Conservation (phyloP, 2,329 filamentous ascomycete genomes). For the Dactylellina sp. region DNA sequence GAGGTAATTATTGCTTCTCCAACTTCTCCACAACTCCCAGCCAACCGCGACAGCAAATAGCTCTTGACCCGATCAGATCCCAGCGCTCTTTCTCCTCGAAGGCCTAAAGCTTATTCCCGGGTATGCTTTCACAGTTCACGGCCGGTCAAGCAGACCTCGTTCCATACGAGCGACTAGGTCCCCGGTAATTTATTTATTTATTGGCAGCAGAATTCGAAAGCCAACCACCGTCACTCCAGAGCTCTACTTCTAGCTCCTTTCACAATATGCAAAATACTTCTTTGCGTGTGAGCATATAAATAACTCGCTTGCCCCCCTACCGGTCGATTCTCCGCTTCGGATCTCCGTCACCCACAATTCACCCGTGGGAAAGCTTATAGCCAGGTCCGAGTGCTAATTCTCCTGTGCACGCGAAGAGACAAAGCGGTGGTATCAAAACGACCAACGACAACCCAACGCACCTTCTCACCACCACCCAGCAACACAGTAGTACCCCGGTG, state of each 20-base stretch:
- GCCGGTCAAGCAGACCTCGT: slow-evolving; percentile 21
- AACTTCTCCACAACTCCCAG: slow-evolving; percentile 19
- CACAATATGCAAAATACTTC: slow-evolving; percentile 30
- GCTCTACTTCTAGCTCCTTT: slow-evolving; percentile 23
- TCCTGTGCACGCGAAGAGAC: neutral
- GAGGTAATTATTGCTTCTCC: slow-evolving; percentile 10
- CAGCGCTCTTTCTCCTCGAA: neutral
- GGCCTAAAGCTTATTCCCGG: slow-evolving; percentile 14
- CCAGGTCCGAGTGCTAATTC: slow-evolving; percentile 3
- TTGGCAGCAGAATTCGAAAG: slow-evolving; percentile 24
- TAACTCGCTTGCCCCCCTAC: slow-evolving; percentile 52
- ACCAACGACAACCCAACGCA: slow-evolving; percentile 20
- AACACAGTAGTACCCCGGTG: slow-evolving; percentile 14
- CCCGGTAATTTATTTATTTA: slow-evolving; percentile 41
- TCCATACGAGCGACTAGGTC: slow-evolving; percentile 8
- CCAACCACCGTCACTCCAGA: slow-evolving; percentile 36
- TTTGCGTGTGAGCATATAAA: slow-evolving; percentile 40
- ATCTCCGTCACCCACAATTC: slow-evolving; percentile 13
- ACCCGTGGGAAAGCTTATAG: slow-evolving; percentile 1
- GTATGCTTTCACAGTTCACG: slow-evolving; percentile 4
- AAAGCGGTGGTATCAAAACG: slow-evolving; percentile 11
- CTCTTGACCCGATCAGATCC: too few relatives aligned
- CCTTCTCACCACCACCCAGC: slow-evolving; percentile 13
- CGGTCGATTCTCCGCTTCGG: slow-evolving; percentile 23
- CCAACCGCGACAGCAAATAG: neutral